Percentiles rank a stretch among this genome's conserved stretches.
Evolutionary conservation across 257 asterid genomes (phyloP).

Genomic region (Solanum raphanifolium): DNA sequence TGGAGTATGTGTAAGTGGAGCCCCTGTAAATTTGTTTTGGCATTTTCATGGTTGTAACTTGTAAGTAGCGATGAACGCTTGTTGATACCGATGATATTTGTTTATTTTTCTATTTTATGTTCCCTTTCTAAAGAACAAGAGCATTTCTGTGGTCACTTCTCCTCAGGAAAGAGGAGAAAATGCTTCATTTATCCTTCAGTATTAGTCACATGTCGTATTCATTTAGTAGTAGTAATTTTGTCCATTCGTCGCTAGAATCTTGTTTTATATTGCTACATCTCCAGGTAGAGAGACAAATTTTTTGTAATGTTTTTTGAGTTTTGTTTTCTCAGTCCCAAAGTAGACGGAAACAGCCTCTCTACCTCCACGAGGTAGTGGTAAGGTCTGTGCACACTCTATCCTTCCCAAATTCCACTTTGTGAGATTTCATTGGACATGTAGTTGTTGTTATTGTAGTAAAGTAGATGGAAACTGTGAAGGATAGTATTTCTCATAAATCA

Average conservation of each 20-base stretch:
- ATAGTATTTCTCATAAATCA: background rate
- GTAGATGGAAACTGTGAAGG: background rate
- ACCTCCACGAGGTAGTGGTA: background rate
- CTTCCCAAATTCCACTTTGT: background rate
- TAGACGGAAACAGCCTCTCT: background rate
- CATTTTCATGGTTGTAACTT: background rate
- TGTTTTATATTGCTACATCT: background rate
- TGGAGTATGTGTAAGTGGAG: background rate
- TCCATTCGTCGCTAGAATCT: background rate
- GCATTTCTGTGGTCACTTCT: background rate
- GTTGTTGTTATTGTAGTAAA: background rate
- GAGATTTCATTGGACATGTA: background rate
- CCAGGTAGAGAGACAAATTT: background rate
- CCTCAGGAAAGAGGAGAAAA: background rate
- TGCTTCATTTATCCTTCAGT: background rate
- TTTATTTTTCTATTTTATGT: background rate
- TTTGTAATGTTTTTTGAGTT: background rate
- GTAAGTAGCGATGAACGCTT: background rate
- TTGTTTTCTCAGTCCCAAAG: background rate
- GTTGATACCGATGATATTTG: background rate
- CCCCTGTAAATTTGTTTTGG: background rate
- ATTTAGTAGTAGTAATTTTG: background rate
- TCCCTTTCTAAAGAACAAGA: background rate
- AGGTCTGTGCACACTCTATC: background rate
- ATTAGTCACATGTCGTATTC: background rate